phyloP scores from a whole-genome alignment of 192 early-diverging fungal species.

The Coemansia sp. region DNA sequence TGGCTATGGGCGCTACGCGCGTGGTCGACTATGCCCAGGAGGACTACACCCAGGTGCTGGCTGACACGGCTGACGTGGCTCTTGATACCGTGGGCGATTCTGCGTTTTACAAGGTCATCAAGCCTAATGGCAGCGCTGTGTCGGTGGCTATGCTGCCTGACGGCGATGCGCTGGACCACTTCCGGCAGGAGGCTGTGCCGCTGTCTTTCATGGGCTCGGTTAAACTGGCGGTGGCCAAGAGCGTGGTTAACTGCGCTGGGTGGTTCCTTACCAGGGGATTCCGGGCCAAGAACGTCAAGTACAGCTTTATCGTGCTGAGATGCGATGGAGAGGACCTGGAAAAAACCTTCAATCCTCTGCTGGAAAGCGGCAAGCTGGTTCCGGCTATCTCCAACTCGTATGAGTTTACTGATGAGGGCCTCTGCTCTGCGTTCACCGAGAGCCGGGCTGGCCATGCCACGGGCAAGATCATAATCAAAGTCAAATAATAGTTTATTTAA shows the following conservation, averaged over 20 bases:
- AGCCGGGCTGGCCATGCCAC: slow-evolving; percentile 49
- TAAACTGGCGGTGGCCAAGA: slow-evolving; percentile 17
- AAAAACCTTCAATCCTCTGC: slow-evolving; percentile 40
- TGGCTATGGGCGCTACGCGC: slow-evolving; percentile 49
- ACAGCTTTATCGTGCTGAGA: slow-evolving; percentile 18
- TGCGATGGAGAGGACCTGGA: slow-evolving; percentile 41
- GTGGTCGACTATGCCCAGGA: slow-evolving; percentile 56
- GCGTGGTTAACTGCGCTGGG: background rate
- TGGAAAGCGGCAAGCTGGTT: slow-evolving; percentile 30
- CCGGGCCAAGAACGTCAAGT: slow-evolving; percentile 23
- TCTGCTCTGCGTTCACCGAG: slow-evolving; percentile 39
- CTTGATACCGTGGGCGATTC: slow-evolving; percentile 49
- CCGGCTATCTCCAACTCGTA: slow-evolving; percentile 45
- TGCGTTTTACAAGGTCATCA: slow-evolving; percentile 25
- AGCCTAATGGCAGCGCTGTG: slow-evolving; percentile 11
- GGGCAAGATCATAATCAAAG: slow-evolving; percentile 53
- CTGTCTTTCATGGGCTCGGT: slow-evolving; percentile 5
- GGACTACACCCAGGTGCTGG: slow-evolving; percentile 17
- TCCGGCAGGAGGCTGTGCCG: slow-evolving; percentile 6
- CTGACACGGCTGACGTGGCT: slow-evolving; percentile 38
- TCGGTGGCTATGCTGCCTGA: slow-evolving; percentile 40
- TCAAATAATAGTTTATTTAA: slow-evolving; percentile 14
- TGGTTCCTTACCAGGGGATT: slow-evolving; percentile 27
- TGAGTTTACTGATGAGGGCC: slow-evolving; percentile 40
- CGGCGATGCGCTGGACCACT: slow-evolving; percentile 15